Evolutionary conservation across 306 rosid genomes (phyloP).

Genomic region (Dalbergia cultrata): DNA sequence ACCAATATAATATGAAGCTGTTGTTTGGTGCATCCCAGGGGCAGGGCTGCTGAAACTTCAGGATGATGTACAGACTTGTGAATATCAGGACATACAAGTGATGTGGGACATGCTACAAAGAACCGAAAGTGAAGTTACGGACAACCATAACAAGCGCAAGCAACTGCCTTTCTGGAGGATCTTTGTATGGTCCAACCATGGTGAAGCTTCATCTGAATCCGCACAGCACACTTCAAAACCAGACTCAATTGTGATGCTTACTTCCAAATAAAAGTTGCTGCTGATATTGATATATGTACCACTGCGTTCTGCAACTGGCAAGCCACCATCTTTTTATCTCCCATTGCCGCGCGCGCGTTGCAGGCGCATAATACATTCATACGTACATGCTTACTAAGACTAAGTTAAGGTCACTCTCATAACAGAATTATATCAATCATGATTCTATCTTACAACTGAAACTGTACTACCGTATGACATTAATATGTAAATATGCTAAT

Average conservation of each 20-base stretch:
- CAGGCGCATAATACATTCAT: constrained; percentile 16
- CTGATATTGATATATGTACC: neutral
- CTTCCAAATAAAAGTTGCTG: constrained; percentile 30
- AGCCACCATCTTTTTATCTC: constrained; percentile 40
- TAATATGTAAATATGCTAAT: constrained; percentile 45
- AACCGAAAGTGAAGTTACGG: constrained; percentile 32
- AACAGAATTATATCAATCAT: neutral
- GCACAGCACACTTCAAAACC: constrained; percentile 48
- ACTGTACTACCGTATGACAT: neutral
- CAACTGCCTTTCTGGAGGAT: constrained; percentile 68
- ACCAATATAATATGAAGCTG: neutral
- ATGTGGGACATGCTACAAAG: constrained; percentile 84
- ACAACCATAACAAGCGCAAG: constrained; percentile 58
- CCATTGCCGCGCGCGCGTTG: constrained; percentile 30
- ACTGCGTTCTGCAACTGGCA: constrained; percentile 35
- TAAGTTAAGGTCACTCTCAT: constrained; percentile 27
- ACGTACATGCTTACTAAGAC: constrained; percentile 35
- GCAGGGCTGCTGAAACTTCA: constrained; percentile 76
- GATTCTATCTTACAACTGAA: constrained; percentile 35
- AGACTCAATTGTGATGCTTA: constrained; percentile 29
- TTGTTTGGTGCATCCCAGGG: constrained; percentile 52
- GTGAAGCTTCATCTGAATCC: constrained; percentile 51
- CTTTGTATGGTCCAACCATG: constrained; percentile 64
- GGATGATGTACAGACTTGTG: constrained; percentile 83
- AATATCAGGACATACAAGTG: constrained; percentile 83